phyloP scores from a whole-genome alignment of 257 asterid species.

The Anisodus acutangulus region DNA sequence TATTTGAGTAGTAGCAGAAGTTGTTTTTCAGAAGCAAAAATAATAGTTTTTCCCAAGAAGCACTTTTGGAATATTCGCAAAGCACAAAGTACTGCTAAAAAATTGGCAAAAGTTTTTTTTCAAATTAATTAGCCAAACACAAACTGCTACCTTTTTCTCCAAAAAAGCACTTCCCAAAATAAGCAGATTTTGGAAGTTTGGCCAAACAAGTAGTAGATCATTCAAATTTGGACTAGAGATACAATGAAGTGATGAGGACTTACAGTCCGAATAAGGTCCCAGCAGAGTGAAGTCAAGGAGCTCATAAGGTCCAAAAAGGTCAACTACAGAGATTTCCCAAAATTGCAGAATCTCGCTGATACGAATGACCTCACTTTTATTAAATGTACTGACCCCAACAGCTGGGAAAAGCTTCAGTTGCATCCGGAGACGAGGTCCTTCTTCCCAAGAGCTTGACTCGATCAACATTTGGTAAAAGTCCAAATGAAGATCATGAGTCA shows the following conservation, averaged over 20 bases:
- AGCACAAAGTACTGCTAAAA: too few species aligned
- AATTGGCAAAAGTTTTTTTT: too few species aligned
- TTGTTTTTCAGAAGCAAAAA: too few species aligned
- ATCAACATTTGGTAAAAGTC: constrained; percentile 63
- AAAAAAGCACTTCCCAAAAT: too few species aligned
- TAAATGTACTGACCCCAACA: constrained; percentile 49
- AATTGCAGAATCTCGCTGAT: constrained; percentile 65
- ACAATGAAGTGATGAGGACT: constrained; percentile 30
- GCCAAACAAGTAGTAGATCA: not conserved
- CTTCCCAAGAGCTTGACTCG: constrained; percentile 64
- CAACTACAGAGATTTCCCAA: constrained; percentile 75
- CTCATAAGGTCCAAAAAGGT: constrained; percentile 85
- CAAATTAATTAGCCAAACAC: too few species aligned
- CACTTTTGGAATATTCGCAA: too few species aligned
- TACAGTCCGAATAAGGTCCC: constrained; percentile 65
- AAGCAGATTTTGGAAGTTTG: too few species aligned
- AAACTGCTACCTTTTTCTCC: too few species aligned
- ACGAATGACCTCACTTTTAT: constrained; percentile 65
- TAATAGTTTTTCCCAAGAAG: too few species aligned
- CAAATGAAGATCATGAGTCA: constrained; percentile 63
- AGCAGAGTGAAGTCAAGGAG: constrained; percentile 78
- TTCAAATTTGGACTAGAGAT: not conserved
- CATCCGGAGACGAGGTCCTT: constrained; percentile 84
- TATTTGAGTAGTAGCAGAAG: too few species aligned
- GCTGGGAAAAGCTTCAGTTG: constrained; percentile 78